phyloP scores from a whole-genome alignment of 2,329 filamentous ascomycete genomes.

The Bimuria novae-zelandiae region DNA sequence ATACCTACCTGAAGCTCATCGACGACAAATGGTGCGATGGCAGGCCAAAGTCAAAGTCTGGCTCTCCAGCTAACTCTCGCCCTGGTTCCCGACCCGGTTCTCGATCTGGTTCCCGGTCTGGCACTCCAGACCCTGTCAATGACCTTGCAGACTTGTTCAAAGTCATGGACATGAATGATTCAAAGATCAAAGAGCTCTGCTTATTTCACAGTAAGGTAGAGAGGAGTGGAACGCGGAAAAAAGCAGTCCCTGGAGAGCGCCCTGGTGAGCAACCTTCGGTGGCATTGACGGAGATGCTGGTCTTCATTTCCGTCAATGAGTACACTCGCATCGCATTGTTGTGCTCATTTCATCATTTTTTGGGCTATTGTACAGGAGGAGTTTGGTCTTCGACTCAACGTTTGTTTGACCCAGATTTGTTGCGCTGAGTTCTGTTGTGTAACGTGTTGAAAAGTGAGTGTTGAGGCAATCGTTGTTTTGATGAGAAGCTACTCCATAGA shows the following conservation, averaged over 20 bases:
- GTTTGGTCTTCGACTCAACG: too few relatives aligned
- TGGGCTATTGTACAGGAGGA: too few relatives aligned
- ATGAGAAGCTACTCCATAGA: too few relatives aligned
- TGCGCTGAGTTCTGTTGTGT: too few relatives aligned
- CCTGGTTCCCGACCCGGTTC: background rate
- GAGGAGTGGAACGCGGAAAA: background rate
- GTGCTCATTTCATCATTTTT: too few relatives aligned
- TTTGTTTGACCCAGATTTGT: too few relatives aligned
- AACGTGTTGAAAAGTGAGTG: too few relatives aligned
- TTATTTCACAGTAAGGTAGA: background rate
- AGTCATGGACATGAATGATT: background rate
- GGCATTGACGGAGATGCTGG: too few relatives aligned
- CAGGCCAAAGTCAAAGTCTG: background rate
- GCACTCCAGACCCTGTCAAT: background rate
- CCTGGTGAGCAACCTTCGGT: too few relatives aligned
- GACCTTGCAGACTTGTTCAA: background rate
- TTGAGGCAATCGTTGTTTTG: too few relatives aligned
- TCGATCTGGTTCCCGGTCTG: background rate
- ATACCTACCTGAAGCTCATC: constrained; percentile 3
- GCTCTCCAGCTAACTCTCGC: background rate
- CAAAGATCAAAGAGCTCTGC: background rate
- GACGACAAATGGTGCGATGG: constrained; percentile 2
- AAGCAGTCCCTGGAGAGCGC: background rate
- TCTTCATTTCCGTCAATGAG: too few relatives aligned
- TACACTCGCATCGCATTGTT: too few relatives aligned